Conservation (phyloP, 371 early-diverging fungal species). For the Rozella allomycis region DNA sequence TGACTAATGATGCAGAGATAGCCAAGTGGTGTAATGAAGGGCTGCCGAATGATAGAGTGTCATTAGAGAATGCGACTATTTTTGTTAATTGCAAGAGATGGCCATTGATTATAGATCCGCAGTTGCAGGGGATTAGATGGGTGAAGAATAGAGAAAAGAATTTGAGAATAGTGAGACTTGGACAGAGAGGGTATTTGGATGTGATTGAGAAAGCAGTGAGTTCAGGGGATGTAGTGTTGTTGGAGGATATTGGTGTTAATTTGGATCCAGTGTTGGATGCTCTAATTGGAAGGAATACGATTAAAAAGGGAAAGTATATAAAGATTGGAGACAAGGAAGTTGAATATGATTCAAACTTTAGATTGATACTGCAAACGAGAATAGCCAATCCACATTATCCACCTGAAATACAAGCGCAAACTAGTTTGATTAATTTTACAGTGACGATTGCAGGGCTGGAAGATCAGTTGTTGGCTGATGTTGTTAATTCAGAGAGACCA, state of each 20-base stretch:
- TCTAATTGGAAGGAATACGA: constrained; percentile 34
- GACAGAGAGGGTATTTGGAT: constrained; percentile 27
- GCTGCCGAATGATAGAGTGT: constrained; percentile 29
- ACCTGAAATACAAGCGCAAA: constrained; percentile 40
- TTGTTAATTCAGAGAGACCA: constrained; percentile 35
- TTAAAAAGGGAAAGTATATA: constrained; percentile 33
- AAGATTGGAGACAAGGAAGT: constrained; percentile 41
- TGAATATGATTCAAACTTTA: constrained; percentile 32
- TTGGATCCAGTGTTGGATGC: constrained; percentile 36
- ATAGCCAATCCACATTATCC: constrained; percentile 38
- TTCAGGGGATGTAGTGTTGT: constrained; percentile 24
- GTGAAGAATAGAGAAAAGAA: constrained; percentile 29
- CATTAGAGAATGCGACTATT: constrained; percentile 37
- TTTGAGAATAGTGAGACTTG: constrained; percentile 28
- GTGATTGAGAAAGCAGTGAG: constrained; percentile 34
- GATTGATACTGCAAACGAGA: constrained; percentile 34
- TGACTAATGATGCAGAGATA: constrained; percentile 30
- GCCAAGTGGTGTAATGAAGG: constrained; percentile 41
- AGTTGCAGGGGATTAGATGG: constrained; percentile 38
- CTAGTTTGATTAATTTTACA: constrained; percentile 37
- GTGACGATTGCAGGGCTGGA: constrained; percentile 35
- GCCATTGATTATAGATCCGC: constrained; percentile 39
- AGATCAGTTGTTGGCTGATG: constrained; percentile 38
- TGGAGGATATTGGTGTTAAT: constrained; percentile 31
- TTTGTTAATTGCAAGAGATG: constrained; percentile 33